Evolutionary conservation across 2,329 filamentous ascomycete genomes (phyloP).

Genomic region (Teratosphaeria nubilosa): DNA sequence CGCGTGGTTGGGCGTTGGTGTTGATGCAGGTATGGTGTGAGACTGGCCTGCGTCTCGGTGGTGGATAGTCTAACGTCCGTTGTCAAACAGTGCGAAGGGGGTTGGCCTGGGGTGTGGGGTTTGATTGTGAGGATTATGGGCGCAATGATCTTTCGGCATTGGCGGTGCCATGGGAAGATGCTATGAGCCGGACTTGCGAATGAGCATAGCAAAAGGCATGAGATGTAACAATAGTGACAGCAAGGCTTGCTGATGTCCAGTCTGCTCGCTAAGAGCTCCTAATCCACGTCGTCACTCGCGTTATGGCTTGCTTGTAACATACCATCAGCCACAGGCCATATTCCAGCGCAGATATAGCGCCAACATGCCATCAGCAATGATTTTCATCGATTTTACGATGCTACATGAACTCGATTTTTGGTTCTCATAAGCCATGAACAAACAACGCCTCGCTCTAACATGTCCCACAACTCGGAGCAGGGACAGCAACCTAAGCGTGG

Average conservation of each 20-base stretch:
- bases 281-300: not conserved
- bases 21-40: not conserved
- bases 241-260: not conserved
- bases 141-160: not conserved
- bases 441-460: not conserved
- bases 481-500: not conserved
- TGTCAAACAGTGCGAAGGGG: not conserved
- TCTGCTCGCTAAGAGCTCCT: not conserved
- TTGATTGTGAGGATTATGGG: not conserved
- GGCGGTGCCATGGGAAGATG: not conserved
- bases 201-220: no score
- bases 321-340: no score
- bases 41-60: not conserved
- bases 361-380: no score
- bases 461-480: slow-evolving; percentile 1
- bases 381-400: not conserved
- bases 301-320: no score
- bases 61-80: not conserved
- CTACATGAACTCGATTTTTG: not conserved
- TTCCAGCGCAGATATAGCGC: no score
- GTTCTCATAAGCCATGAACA: not conserved
- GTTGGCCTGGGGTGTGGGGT: not conserved
- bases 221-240: not conserved
- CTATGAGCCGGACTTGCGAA: not conserved
- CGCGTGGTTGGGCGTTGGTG: not conserved